Conservation (phyloP, 2,329 filamentous ascomycete species). For the Trichoderma hamatum region DNA sequence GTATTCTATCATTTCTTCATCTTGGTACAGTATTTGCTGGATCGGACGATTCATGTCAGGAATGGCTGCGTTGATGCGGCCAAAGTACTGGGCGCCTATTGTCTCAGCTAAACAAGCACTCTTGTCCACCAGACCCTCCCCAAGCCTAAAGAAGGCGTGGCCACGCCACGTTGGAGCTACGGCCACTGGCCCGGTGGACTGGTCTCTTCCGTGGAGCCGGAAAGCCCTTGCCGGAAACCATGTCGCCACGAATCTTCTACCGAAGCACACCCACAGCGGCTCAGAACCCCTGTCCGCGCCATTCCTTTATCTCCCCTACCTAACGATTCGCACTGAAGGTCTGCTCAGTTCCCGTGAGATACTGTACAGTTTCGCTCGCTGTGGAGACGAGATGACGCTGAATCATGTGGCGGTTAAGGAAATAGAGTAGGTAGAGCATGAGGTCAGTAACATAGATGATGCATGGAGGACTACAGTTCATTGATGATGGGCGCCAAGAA, state of each 20-base stretch:
- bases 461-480: not conserved
- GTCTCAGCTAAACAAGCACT: constrained; percentile 17
- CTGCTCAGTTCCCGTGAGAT: not conserved
- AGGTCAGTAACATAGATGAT: not conserved
- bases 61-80: constrained; percentile 1
- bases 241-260: constrained; percentile 26
- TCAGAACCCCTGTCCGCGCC: constrained; percentile 5
- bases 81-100: constrained; percentile 10
- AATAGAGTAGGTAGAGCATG: not conserved
- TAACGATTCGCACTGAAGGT: not conserved
- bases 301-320: constrained; percentile 3
- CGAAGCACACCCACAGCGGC: constrained; percentile 23
- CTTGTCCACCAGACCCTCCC: not conserved
- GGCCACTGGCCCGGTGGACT: constrained; percentile 15
- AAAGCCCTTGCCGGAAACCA: constrained; percentile 37
- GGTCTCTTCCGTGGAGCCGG: constrained; percentile 37
- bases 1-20: not conserved
- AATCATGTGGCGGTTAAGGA: not conserved
- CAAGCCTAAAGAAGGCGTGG: not conserved
- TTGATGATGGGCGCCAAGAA: not conserved
- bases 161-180: constrained; percentile 13
- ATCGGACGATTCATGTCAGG: not conserved
- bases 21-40: not conserved
- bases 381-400: constrained; percentile 5
- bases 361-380: not conserved